Evolutionary conservation across 805 yeast species (phyloP).

Genomic region (Ogataea trehaloabstinens): DNA sequence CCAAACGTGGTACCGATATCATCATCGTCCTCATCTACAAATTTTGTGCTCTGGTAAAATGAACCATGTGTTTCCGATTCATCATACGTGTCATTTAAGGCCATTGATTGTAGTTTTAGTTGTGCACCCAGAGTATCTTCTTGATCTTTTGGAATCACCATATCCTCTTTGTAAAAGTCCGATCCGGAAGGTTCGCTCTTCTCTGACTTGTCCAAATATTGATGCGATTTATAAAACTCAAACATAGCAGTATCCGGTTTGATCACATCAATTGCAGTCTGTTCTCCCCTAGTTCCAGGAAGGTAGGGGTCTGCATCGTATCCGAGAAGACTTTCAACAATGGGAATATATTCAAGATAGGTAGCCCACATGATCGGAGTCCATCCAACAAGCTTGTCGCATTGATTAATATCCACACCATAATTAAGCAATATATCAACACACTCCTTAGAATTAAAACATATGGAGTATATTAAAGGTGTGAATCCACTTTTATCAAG

Average conservation of each 20-base stretch:
- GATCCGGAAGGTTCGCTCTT: constrained; percentile 7
- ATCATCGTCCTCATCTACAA: constrained; percentile 32
- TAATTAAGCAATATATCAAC: constrained; percentile 47
- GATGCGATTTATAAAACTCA: constrained; percentile 57
- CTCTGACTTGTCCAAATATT: constrained; percentile 28
- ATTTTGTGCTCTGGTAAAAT: constrained; percentile 24
- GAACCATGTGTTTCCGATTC: constrained; percentile 13
- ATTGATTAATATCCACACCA: constrained; percentile 46
- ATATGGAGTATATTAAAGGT: constrained; percentile 53
- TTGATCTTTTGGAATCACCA: constrained; percentile 12
- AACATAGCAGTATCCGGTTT: constrained; percentile 55
- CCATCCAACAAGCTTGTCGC: constrained; percentile 51
- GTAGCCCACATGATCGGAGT: constrained; percentile 90
- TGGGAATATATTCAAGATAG: constrained; percentile 52
- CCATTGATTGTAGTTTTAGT: constrained; percentile 40
- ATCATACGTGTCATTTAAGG: constrained; percentile 20
- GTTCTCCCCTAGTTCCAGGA: constrained; percentile 32
- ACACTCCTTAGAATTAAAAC: constrained; percentile 47
- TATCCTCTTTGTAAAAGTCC: constrained; percentile 19
- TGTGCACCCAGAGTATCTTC: constrained; percentile 33
- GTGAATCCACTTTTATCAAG: constrained; percentile 42
- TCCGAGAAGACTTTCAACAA: constrained; percentile 56
- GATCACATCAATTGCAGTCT: constrained; percentile 57
- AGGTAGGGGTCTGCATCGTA: constrained; percentile 63
- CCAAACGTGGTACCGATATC: constrained; percentile 27